Base-by-base conservation (phyloP, 1,139 yeast species). In the Williopsis jadinii region DNA sequence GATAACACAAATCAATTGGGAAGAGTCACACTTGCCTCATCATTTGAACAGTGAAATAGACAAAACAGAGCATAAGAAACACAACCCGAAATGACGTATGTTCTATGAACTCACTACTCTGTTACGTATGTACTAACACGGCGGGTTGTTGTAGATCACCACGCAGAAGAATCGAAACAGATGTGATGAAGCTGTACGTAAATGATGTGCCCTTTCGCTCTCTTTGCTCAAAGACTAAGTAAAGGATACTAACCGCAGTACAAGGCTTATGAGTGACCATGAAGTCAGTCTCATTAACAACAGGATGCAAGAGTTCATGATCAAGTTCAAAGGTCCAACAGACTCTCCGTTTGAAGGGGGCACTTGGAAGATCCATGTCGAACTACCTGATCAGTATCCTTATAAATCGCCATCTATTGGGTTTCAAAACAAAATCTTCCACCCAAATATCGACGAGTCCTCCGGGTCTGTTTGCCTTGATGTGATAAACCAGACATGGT, bases 401-500 rank as follows among this genome's bases (percentile, higher is more conserved):
- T 86, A 86, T 62, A 90, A 87, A 59, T 85, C 95, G 9, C 98
- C 98, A 11, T 87, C 96, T 12, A 88, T 92, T 50, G 97, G 97
- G 4, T 92, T 92, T 60, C 80, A 80, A 43, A 92, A 90, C 62
- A 85, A 83, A 60, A 90, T 92, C 29, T 90, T 79, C 62, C 98
- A 92, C 59, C 98, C 98, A 8, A 92, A 92, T 59, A 85, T 86
- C 46, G 95, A 86, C 56, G 92, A 86, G 58, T 73, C 79, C 28
- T 83, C 95, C 4, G 98, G 98, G 0, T 81, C 95, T 0, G 97
- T 92, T 11, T 92, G 98, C 63, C 76, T 92, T 45, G 98, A 92
- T 59, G 98, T 92, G 30, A 90, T 92, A 52, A 92, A 92, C 62
- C 97, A 92, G 59, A 88, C 97, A 1, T 92, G 98, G 98, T 84